A percentile compares a stretch with the other conserved stretches of the same genome.
phyloP scores from a whole-genome alignment of 805 yeast species.

The Kluyveromyces lactis region DNA sequence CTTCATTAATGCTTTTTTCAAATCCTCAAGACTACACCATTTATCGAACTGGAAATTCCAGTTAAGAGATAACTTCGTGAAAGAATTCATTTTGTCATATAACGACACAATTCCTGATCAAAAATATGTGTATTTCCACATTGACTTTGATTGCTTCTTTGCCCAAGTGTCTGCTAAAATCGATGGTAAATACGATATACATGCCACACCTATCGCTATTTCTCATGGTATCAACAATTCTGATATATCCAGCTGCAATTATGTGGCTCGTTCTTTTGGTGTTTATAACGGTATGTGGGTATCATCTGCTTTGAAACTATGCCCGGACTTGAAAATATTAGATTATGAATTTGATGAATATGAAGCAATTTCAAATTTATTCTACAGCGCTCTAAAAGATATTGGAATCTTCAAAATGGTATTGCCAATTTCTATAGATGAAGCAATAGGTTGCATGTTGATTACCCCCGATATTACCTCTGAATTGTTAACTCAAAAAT shows the following conservation, averaged over 20 bases:
- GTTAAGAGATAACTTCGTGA: conserved; percentile 51
- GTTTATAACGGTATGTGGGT: conserved; percentile 90
- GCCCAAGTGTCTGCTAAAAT: conserved; percentile 71
- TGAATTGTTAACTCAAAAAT: conserved; percentile 21
- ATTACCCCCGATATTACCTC: conserved; percentile 14
- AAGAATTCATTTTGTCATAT: conserved; percentile 31
- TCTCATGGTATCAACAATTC: conserved; percentile 44
- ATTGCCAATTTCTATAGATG: conserved; percentile 86
- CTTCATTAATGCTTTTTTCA: conserved; percentile 63
- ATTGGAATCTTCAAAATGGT: conserved; percentile 35
- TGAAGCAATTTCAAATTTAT: conserved; percentile 51
- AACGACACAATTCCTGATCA: conserved; percentile 6
- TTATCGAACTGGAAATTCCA: conserved; percentile 81
- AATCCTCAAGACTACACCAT: conserved; percentile 80
- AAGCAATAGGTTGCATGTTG: conserved; percentile 45
- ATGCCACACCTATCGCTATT: conserved; percentile 52
- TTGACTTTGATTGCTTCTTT: conserved; percentile 92
- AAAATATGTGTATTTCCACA: conserved; percentile 47
- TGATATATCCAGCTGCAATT: conserved; percentile 89
- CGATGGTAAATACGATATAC: conserved; percentile 33
- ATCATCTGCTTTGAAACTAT: conserved; percentile 47
- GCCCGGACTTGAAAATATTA: conserved; percentile 58
- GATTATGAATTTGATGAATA: conserved; percentile 71
- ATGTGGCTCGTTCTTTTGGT: conserved; percentile 72
- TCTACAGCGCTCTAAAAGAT: conserved; percentile 49